A percentile compares a stretch with the other conserved stretches of the same genome.
These are phyloP conservation scores for Babesia divergens DNA, from an alignment of 169 alveolate genomes.

Conservation along the genomic window DNA sequence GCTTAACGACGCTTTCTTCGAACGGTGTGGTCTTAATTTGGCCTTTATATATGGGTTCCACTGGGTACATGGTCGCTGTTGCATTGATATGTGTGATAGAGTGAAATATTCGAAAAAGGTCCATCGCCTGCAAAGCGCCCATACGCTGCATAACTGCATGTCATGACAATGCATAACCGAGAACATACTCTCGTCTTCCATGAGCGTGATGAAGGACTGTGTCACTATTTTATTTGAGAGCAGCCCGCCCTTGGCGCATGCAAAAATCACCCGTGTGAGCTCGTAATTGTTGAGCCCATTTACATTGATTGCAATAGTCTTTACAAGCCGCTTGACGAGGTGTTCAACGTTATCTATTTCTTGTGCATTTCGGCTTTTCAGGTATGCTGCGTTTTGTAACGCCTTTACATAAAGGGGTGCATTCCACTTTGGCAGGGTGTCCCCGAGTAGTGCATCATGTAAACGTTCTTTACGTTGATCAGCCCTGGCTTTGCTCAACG, in stretches of 20 bases:
- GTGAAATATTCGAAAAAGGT: conserved; percentile 42
- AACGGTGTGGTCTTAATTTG: conserved; percentile 2
- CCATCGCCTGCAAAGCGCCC: conserved; percentile 20
- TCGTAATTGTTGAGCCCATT: conserved; percentile 43
- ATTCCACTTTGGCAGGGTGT: conserved; percentile 19
- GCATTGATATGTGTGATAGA: conserved; percentile 28
- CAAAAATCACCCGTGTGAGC: conserved; percentile 33
- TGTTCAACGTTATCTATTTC: background rate
- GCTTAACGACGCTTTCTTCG: conserved; percentile 12
- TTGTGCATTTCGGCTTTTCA: background rate
- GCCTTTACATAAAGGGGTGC: conserved; percentile 26
- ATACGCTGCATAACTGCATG: conserved; percentile 49
- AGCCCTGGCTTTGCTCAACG: background rate
- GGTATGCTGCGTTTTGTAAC: conserved; percentile 53
- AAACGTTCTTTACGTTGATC: background rate
- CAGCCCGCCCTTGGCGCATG: conserved; percentile 60
- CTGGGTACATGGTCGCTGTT: background rate
- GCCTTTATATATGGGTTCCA: background rate
- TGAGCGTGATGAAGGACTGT: conserved; percentile 24
- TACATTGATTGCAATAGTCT: conserved; percentile 24
- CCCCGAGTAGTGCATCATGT: background rate
- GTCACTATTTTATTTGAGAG: conserved; percentile 3
- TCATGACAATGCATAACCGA: no score
- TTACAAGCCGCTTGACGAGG: background rate
- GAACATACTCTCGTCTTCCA: conserved; percentile 52